Base-by-base conservation (phyloP, 1,139 yeast species). In the Yamadazyma mexicana region DNA sequence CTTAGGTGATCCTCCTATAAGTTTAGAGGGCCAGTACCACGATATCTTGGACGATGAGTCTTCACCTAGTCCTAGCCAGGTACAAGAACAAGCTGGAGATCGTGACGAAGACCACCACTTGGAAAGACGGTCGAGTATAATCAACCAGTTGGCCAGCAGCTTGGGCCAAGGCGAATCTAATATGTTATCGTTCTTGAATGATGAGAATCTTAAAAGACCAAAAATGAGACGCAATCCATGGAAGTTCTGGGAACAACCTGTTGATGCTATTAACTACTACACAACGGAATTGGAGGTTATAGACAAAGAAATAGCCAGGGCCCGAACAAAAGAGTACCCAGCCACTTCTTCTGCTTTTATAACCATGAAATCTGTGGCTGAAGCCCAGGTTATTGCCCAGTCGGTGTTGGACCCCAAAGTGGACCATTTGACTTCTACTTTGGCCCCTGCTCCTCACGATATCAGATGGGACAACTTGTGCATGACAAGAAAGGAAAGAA, bases 381-480 rank as follows among this genome's bases (percentile, higher is more conserved):
- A 83, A 51, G 95, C 96, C 1, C 96, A 87, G 57, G 80, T 87
- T 84, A 81, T 88, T 7, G 94, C 96, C 0, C 96, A 88, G 57
- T 87, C 95, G 0, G 86, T 87, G 1, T 65, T 87, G 37, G 94
- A 88, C 47, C 95, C 96, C 0, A 75, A 81, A 40, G 83, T 87
- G 1, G 77, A 82, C 54, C 83, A 83, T 40, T 65, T 87, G 33
- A 81, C 86, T 33, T 84, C 94, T 7, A 73, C 71, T 35, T 66
- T 87, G 35, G 96, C 96, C 0, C 95, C 96, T 0, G 91, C 96
- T 1, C 95, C 96, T 2, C 83, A 82, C 46, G 96, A 87, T 58
- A 81, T 87, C 17, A 72, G 84, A 38, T 87, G 96, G 96, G 78
- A 79, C 34, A 85, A 86, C 51, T 62, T 87, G 32, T 76, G 82